These are phyloP conservation scores for Gossypium ekmanianum DNA, from an alignment of 345 rosid genomes.

Conservation along the genomic window DNA sequence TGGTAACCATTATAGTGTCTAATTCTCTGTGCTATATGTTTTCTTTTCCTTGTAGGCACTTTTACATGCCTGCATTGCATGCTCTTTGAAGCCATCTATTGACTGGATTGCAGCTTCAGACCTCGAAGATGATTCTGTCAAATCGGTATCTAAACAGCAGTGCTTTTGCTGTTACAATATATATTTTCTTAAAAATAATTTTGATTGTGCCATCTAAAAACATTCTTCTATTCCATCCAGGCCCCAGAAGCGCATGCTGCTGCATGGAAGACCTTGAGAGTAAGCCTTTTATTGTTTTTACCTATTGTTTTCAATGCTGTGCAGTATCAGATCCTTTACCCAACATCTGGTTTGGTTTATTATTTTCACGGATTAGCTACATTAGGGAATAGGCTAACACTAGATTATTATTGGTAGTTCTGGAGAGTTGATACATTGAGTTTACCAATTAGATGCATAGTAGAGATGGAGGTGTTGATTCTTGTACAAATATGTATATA, in stretches of 20 bases:
- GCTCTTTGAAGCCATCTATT: slow-evolving; percentile 72
- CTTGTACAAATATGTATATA: not conserved
- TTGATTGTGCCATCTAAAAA: not conserved
- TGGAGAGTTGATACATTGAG: not conserved
- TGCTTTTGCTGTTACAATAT: not conserved
- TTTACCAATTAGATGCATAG: not conserved
- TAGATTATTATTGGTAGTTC: not conserved
- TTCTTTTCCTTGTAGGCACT: slow-evolving; percentile 63
- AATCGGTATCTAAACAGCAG: slow-evolving; percentile 40
- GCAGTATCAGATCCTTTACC: not conserved
- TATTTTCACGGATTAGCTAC: not conserved
- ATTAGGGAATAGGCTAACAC: not conserved
- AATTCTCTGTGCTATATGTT: slow-evolving; percentile 11
- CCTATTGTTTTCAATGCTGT: not conserved
- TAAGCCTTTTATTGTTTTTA: slow-evolving; percentile 22
- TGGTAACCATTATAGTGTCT: not conserved
- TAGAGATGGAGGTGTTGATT: not conserved
- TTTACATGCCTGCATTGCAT: slow-evolving; percentile 91
- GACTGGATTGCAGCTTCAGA: slow-evolving; percentile 99
- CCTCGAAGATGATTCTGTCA: slow-evolving; percentile 79
- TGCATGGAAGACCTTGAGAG: slow-evolving; percentile 90
- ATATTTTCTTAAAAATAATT: not conserved
- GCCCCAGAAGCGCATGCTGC: slow-evolving; percentile 76
- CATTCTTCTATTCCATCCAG: slow-evolving; percentile 36
- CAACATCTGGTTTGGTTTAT: not conserved